Base-by-base conservation (phyloP, 805 yeast species). In the Cyberlindnera samutprakarnensis region DNA sequence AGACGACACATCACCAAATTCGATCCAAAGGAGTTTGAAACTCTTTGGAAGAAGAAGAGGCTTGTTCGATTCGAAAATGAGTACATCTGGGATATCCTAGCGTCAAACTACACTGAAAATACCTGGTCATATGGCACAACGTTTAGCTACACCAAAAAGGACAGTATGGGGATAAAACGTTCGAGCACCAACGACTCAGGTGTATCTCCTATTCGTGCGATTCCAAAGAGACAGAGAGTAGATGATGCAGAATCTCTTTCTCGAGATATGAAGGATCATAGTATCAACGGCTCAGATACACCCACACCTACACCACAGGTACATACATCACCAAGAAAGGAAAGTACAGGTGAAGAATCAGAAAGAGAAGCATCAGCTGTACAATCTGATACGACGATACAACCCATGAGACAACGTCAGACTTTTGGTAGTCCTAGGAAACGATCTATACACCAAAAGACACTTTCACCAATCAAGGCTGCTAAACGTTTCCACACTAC, bases 391-490 rank as follows among this genome's bases (percentile, higher is more conserved):
- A n/a, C n/a, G n/a, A 14, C 18, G 28, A 28, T 20, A 13, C 12
- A 14, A 5, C 15, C 32, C 2, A 14, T 13, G 7, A 30, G 17
- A 24, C 22, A 15, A n/a, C 27, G 23, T 23, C 28, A 34, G 17
- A 35, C 41, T 3, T 48, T 48, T 31, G 53, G 53, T 9, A 43
- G 44, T 11, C 41, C 49, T 17, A 32, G 46, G 14, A 49, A 49
- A 31, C 38, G 53, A 31, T 43, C 39, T 24, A 41, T 44, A 1
- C 27, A 35, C 20, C 41, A 44, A 14, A 35, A 28, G 9, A 35
- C 20, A 2, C 44, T 37, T 22, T 46, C 49, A 6, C 53, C 54
- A 1, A 44, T 49, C 14, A 49, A 49, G 30, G 47, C 51, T 2
- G 40, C 44, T 15, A 49, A 43, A 25, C 41, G 36, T 16, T 44